These are phyloP conservation scores for Penicillium sp. DNA, from an alignment of 2,329 filamentous ascomycete genomes.

Conservation along the genomic window DNA sequence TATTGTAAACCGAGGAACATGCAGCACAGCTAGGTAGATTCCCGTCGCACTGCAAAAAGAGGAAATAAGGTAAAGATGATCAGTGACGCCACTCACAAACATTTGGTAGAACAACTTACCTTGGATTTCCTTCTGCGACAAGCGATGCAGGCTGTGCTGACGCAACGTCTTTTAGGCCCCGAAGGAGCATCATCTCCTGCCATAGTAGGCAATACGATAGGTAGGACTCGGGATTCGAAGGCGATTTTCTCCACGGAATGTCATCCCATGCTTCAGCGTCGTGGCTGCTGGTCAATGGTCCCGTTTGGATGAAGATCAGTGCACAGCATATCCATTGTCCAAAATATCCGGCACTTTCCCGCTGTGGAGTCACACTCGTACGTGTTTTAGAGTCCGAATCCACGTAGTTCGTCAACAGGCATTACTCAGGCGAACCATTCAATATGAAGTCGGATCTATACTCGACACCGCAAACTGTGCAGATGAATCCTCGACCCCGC, in stretches of 20 bases:
- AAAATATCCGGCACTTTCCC: neutral
- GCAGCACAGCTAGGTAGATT: conserved; percentile 87
- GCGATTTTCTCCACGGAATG: conserved; percentile 17
- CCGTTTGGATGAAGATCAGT: conserved; percentile 2
- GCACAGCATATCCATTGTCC: conserved; percentile 13
- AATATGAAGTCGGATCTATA: conserved; percentile 8
- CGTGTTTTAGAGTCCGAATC: neutral
- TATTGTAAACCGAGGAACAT: conserved; percentile 83
- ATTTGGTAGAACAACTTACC: conserved; percentile 27
- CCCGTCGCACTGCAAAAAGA: conserved; percentile 80
- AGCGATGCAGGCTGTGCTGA: conserved; percentile 79
- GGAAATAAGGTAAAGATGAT: no score
- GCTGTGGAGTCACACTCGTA: neutral
- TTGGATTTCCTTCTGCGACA: conserved; percentile 76
- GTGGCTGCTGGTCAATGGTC: conserved; percentile 25
- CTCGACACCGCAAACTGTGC: conserved; percentile 4
- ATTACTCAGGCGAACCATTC: neutral
- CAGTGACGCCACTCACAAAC: neutral
- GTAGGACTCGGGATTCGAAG: conserved; percentile 6
- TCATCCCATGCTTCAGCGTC: conserved; percentile 25
- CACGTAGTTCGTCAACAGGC: neutral
- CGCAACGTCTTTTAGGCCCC: conserved; percentile 63
- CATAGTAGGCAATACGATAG: conserved; percentile 21
- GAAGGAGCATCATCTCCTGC: conserved; percentile 25
- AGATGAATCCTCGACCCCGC: conserved; percentile 15